Evolutionary conservation across 176 grass and related monocot species (phyloP).

Genomic region (Oryza glumipatula): DNA sequence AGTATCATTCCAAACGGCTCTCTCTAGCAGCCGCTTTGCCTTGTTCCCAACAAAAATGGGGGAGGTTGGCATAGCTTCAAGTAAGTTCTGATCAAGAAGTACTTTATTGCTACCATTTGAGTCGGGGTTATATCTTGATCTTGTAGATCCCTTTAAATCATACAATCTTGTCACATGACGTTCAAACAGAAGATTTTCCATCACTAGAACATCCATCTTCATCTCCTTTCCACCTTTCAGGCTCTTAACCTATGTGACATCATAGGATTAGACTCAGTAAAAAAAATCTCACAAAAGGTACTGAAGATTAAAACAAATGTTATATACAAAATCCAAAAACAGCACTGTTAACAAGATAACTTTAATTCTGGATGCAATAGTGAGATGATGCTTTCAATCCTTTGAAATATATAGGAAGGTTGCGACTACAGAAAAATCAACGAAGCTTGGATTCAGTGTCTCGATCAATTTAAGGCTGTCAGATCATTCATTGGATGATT

Average conservation of each 20-base stretch:
- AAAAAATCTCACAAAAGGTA: conserved; percentile 11
- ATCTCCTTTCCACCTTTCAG: conserved; percentile 84
- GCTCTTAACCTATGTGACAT: conserved; percentile 64
- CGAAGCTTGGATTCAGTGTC: conserved; percentile 15
- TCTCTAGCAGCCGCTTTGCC: conserved; percentile 82
- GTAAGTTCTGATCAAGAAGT: conserved; percentile 96
- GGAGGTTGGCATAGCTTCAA: conserved; percentile 93
- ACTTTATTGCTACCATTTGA: conserved; percentile 92
- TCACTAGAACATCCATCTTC: conserved; percentile 90
- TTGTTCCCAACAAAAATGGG: conserved; percentile 98
- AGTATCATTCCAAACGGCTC: conserved; percentile 99
- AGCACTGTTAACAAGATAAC: conserved; percentile 8
- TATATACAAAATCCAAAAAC: conserved; percentile 4
- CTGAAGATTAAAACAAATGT: conserved; percentile 9
- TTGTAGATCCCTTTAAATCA: conserved; percentile 91
- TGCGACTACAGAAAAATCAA: background rate
- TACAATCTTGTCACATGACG: conserved; percentile 83
- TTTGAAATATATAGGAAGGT: conserved; percentile 15
- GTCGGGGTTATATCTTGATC: conserved; percentile 96
- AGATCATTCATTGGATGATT: background rate
- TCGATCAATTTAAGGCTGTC: conserved; percentile 6
- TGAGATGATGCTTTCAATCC: background rate
- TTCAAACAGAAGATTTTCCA: conserved; percentile 99
- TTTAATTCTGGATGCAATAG: conserved; percentile 12
- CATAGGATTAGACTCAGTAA: conserved; percentile 23